Evolutionary conservation across 176 grass and related monocot genomes (phyloP).

Genomic region (Urochloa ruziziensis): DNA sequence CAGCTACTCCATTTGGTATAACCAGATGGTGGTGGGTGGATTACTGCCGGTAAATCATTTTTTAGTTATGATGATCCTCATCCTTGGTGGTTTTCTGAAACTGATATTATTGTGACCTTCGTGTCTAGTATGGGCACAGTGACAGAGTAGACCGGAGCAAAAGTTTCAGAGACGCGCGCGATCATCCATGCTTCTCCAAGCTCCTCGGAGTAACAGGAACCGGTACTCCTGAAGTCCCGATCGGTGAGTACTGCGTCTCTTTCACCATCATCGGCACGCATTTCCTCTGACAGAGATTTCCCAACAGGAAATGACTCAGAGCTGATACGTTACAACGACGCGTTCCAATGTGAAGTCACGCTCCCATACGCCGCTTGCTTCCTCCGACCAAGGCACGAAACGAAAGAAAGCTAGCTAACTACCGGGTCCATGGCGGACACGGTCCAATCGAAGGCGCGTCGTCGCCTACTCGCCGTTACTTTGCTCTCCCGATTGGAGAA

Average conservation of each 20-base stretch:
- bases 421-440: conserved; percentile 15
- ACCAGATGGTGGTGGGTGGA: too few relatives aligned
- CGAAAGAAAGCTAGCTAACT: background rate
- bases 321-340: background rate
- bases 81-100: too few relatives aligned
- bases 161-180: too few relatives aligned
- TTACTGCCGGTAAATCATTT: too few relatives aligned
- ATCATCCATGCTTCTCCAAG: background rate
- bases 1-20: too few relatives aligned
- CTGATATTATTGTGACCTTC: too few relatives aligned
- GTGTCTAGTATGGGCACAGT: too few relatives aligned
- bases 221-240: background rate
- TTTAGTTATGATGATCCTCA: too few relatives aligned
- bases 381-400: background rate
- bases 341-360: background rate
- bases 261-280: background rate
- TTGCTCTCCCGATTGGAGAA: background rate
- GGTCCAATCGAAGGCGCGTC: background rate
- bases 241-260: background rate
- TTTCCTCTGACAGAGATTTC: background rate
- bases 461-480: too few relatives aligned
- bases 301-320: background rate
- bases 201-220: too few relatives aligned
- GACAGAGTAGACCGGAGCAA: too few relatives aligned
- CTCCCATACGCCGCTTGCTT: background rate